Conservation (phyloP, 1,139 yeast species). For the Schizosaccharomyces versatilis region DNA sequence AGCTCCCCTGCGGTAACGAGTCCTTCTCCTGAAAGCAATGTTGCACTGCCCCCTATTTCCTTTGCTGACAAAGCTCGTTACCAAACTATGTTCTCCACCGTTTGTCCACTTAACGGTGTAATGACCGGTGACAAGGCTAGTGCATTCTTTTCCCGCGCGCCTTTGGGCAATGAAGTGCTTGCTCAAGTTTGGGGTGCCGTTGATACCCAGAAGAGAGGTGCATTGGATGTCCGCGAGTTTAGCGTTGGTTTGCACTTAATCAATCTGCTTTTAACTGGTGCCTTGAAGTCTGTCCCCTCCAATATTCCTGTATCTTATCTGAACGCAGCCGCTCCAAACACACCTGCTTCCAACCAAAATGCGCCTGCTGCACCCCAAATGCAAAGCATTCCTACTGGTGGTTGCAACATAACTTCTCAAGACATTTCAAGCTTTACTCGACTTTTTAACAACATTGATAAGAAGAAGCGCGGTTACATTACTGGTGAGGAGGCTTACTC, state of each 20-base stretch:
- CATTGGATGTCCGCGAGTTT: constrained; percentile 50
- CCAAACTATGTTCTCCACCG: constrained; percentile 6
- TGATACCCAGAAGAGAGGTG: constrained; percentile 54
- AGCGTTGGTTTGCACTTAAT: constrained; percentile 88
- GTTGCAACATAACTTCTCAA: background rate
- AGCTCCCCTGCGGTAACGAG: constrained; percentile 12
- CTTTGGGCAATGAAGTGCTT: constrained; percentile 48
- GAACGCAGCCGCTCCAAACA: constrained; percentile 29
- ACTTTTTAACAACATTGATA: background rate
- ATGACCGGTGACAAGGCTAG: constrained; percentile 56
- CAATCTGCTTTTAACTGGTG: constrained; percentile 54
- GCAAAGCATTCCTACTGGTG: background rate
- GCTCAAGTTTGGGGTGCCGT: constrained; percentile 81
- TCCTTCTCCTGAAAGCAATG: constrained; percentile 11
- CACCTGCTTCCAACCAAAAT: background rate
- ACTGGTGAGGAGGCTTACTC: constrained; percentile 45
- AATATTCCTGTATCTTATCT: constrained; percentile 37
- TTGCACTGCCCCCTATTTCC: constrained; percentile 7
- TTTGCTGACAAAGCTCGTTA: constrained; percentile 10
- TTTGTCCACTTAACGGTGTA: constrained; percentile 25
- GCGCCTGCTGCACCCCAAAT: background rate
- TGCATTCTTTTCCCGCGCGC: constrained; percentile 70
- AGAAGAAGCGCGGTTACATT: constrained; percentile 7
- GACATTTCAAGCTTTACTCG: background rate
- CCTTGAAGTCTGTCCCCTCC: constrained; percentile 40